Conservation (phyloP, 768 basidiomycete genomes). For the Tephrocybe sp. region DNA sequence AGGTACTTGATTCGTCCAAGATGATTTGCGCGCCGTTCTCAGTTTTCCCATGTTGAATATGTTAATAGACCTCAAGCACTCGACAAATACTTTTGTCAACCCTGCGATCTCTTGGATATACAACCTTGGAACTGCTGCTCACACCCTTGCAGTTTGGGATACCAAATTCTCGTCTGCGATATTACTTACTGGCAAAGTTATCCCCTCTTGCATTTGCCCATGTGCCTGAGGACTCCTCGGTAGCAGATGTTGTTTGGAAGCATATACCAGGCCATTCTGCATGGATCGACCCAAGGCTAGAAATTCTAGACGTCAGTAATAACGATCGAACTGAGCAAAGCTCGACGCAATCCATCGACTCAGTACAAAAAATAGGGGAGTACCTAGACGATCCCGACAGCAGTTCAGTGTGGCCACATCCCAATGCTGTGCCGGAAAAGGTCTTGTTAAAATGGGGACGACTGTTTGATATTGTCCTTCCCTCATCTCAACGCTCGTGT, state of each 20-base stretch:
- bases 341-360: not conserved
- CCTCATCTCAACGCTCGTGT: conserved; percentile 59
- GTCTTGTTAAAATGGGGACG: conserved; percentile 73
- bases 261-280: conserved; percentile 47
- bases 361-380: conserved; percentile 25
- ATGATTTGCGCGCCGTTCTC: conserved; percentile 1
- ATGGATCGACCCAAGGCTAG: conserved; percentile 39
- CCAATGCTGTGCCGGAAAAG: conserved; percentile 51
- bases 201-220: conserved; percentile 35
- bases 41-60: not conserved
- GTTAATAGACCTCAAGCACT: conserved; percentile 59
- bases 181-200: conserved; percentile 72
- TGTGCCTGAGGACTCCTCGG: conserved; percentile 12
- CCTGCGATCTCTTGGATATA: conserved; percentile 55
- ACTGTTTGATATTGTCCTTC: conserved; percentile 75
- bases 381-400: conserved; percentile 36
- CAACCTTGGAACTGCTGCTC: conserved; percentile 57
- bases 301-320: not conserved
- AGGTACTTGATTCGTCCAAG: conserved; percentile 42
- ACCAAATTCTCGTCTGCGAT: conserved; percentile 79
- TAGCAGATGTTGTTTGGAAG: conserved; percentile 35
- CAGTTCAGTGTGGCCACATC: conserved; percentile 15
- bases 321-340: not conserved
- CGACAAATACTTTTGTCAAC: conserved; percentile 51
- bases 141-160: conserved; percentile 78